Evolutionary conservation across 2,329 filamentous ascomycete species (phyloP).

Genomic region (Dryadomyces sulphureus): DNA sequence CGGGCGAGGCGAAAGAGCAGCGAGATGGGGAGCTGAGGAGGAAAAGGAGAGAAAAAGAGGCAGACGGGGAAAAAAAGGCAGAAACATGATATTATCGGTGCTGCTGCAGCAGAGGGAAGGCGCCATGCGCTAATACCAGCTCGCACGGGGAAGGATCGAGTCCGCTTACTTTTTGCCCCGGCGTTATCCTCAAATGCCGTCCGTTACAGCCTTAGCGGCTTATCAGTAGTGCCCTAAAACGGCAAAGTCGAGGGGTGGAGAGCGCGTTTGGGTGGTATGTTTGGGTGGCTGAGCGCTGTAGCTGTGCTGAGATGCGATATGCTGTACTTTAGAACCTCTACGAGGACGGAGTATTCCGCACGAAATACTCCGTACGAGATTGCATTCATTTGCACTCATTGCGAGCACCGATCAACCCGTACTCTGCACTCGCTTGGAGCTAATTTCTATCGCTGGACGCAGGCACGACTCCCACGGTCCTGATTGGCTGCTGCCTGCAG

Average conservation of each 20-base stretch:
- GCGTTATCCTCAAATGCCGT: background rate
- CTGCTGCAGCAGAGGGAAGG: background rate
- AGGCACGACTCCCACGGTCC: too few species aligned
- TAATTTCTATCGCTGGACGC: too few species aligned
- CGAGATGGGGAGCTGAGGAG: background rate
- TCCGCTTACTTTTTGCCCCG: too few species aligned
- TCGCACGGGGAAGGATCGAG: background rate
- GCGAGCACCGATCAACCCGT: too few species aligned
- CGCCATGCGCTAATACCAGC: background rate
- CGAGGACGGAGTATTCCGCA: background rate
- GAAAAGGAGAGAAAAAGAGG: background rate
- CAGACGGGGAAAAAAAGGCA: background rate
- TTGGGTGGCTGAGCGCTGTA: background rate
- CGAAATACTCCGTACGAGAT: too few species aligned
- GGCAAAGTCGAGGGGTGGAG: background rate
- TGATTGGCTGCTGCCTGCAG: too few species aligned
- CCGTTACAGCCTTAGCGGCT: background rate
- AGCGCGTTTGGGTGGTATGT: background rate
- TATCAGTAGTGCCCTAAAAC: background rate
- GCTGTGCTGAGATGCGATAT: too few species aligned
- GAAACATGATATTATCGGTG: background rate
- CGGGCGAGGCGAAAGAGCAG: background rate
- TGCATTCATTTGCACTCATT: too few species aligned
- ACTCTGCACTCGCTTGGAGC: too few species aligned
- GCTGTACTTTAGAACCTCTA: too few species aligned